Evolutionary conservation across 108 stramenopile genomes (phyloP).

Genomic region (Seminavis robusta): DNA sequence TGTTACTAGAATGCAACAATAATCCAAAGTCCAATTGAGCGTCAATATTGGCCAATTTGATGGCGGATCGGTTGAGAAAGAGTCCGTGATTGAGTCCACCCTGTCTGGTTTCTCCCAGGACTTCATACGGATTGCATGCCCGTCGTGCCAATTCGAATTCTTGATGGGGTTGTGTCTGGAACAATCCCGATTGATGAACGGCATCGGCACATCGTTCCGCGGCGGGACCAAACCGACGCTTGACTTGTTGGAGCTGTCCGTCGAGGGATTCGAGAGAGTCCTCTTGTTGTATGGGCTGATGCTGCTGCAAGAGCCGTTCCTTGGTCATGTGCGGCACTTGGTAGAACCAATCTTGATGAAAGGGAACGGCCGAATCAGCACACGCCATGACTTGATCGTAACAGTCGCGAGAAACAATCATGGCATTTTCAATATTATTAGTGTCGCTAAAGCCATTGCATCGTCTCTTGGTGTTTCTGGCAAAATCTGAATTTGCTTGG

Average conservation of each 20-base stretch:
- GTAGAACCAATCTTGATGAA: too few relatives aligned
- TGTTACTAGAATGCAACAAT: conserved; percentile 1
- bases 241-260: conserved; percentile 46
- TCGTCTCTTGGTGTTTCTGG: too few relatives aligned
- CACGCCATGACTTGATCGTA: too few relatives aligned
- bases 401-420: too few relatives aligned
- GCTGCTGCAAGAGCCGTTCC: too few relatives aligned
- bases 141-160: conserved; percentile 65
- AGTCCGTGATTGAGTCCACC: conserved; percentile 36
- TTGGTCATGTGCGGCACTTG: too few relatives aligned
- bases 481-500: too few relatives aligned
- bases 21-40: conserved; percentile 55
- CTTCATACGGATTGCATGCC: conserved; percentile 70
- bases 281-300: too few relatives aligned
- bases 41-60: conserved; percentile 85
- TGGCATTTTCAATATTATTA: too few relatives aligned
- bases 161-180: background rate
- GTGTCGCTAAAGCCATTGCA: too few relatives aligned
- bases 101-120: conserved; percentile 42
- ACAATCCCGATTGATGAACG: background rate
- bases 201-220: conserved; percentile 39
- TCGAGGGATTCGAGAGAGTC: conserved; percentile 14
- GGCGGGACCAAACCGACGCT: conserved; percentile 54
- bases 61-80: conserved; percentile 70
- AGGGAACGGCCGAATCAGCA: too few relatives aligned